Evolutionary conservation across 176 grass and related monocot species (phyloP), one percentile per base, ranked within the genome.

Genomic region (Dactylis glomerata): DNA sequence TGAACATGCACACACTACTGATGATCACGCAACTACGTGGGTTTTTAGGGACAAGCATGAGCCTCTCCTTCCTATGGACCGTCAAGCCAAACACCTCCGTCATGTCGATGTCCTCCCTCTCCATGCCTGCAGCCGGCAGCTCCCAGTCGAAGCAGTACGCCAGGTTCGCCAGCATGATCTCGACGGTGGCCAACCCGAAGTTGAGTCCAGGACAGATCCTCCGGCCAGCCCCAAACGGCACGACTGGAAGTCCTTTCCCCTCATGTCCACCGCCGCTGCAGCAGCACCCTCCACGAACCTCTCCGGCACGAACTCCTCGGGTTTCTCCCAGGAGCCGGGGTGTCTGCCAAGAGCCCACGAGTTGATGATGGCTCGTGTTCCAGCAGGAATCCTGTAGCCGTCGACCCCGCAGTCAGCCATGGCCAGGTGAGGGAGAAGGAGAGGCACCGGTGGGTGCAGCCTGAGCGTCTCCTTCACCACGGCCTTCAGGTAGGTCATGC

Each of bases 161-260:
- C 17, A 94, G 83, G 55, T 81, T 94, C 6, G 86, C 81, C 19
- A 94, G 47, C 28, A 89, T 81, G 13, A 86, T 16, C 26, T 91
- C 86, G 9, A 91, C 57, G 10, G 86, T 94, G 1, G 44, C 44
- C 44, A 46, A 46, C 44, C 44, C 44, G 12, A 46, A 46, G 44
- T 46, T 46, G 44, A 46, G 44, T 14, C 44, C 44, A 46, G 44
- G 44, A 46, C 44, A 46, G 44, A 46, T 46, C 44, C 44, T 46
- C 12, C 44, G 44, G 44, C 44, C 44, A 46, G 44, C 44, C 44
- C 44, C 44, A 46, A 46, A 46, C 3, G 44, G 44, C 44, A 46
- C 44, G 12, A 46, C 44, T 46, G 44, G 44, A 46, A 46, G 44
- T 46, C 44, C 10, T 46, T 46, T 46, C 44, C 44, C 44, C 44